Conservation (phyloP, 106 monocot species). For the Dioscorea dumetorum region DNA sequence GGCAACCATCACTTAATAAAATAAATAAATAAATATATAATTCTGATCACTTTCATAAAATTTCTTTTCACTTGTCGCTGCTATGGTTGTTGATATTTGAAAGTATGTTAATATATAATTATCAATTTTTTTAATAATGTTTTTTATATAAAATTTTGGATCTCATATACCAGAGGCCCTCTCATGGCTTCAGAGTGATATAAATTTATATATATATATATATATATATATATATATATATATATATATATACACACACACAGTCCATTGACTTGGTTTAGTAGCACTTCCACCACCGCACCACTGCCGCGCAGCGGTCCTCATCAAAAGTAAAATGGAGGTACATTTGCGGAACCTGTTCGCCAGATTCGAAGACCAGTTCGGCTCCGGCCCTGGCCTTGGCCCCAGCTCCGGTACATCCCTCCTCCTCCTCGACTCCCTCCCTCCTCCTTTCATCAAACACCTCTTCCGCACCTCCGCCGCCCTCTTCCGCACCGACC, state of each 20-base stretch:
- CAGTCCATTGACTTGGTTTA: not conserved
- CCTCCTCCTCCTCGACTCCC: slow-evolving; percentile 28
- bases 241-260: not conserved
- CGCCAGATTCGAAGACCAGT: slow-evolving; percentile 46
- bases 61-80: no score
- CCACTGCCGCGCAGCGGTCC: not conserved
- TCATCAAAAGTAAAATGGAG: slow-evolving; percentile 26
- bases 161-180: not conserved
- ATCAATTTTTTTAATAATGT: not conserved
- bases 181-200: no score
- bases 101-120: not conserved
- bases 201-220: no score
- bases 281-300: not conserved
- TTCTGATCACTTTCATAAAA: no score
- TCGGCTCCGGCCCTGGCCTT: slow-evolving; percentile 44
- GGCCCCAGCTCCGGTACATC: slow-evolving; percentile 47
- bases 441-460: slow-evolving; percentile 33
- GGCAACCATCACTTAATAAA: no score
- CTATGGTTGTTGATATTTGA: no score
- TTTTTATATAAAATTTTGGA: not conserved
- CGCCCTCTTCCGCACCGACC: slow-evolving; percentile 57
- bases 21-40: no score
- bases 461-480: slow-evolving; percentile 47
- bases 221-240: no score
- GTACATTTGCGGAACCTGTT: slow-evolving; percentile 44